Base-by-base conservation (phyloP, 345 rosid species). In the Rhodamnia argentea region DNA sequence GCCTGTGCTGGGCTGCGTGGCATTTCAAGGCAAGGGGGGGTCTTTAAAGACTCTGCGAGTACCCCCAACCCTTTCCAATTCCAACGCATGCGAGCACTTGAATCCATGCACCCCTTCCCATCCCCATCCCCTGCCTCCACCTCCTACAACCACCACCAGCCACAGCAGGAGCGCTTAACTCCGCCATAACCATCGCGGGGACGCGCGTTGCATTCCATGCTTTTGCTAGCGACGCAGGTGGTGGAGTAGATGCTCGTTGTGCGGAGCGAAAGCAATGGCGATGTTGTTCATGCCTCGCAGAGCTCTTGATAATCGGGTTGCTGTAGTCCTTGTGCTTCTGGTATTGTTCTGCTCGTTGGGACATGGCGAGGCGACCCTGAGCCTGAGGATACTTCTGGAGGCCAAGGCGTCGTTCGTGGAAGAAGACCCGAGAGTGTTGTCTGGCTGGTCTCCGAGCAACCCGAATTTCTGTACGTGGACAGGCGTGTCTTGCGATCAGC, bases 391-490 rank as follows among this genome's bases (percentile, higher is more conserved):
- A 85, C 98, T 97, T 84, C 84, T 95, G 84, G 91, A 93, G 75
- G 90, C 92, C 44, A 97, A 94, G 92, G 87, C 86, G 55, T 92
- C 93, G 9, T 90, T 97, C 37, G 32, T 42, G 3, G 83, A 55
- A 10, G 93, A 90, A 86, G 89, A 26, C 13, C 81, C 7, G 44
- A 52, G 86, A 24, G 89, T 88, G 82, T 85, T 97, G 87, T 90
- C 24, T 82, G 92, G 89, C 59, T 97, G 99, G 99, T 92, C 89
- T 82, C 20, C 56, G 44, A 91, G 26, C 84, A 93, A 94, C 87
- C 83, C 86, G 51, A 91, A 87, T 54, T 92, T 90, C 89, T 97
- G 99, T 85, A 29, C 90, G 6, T 97, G 99, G 99, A 92, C 56
- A 6, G 99, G 98, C 15, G 85, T 97, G 55, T 88, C 93, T 1